Evolutionary conservation across 2,329 filamentous ascomycete genomes (phyloP), one percentile per base, ranked within the genome.

Genomic region (Juglanconis oblonga): DNA sequence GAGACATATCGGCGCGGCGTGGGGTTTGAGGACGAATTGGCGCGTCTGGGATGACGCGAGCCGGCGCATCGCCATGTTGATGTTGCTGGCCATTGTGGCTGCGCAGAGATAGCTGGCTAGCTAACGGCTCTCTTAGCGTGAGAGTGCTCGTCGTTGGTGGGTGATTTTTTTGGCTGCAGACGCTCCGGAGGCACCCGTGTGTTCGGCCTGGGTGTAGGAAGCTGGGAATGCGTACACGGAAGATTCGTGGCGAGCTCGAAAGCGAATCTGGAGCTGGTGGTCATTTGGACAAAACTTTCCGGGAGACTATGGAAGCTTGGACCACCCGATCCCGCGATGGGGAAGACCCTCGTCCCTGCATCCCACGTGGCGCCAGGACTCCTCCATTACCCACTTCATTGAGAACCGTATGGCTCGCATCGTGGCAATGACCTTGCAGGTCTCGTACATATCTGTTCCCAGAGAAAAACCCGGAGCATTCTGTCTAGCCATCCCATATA

Each of bases 1-100:
- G 45, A 66, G 66, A 62, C 62, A 55, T 40, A 52, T 47, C 7
- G 55, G 44, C 17, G 52, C 35, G 55, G 52, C 32, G 42, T 8
- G 10, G 40, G 63, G 17, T 31, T 58, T 53, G 58, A 59, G 35
- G 52, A 54, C 24, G 36, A 56, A 52, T 53, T 53, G 33, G 40
- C 45, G 57, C 24, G 42, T 17, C 13, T 56, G 58, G 29, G 58
- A 52, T 13, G 47, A 61, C 50, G 50, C 55, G 44, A 58, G 51
- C 50, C 58, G 52, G 47, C 52, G 54, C 38, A 63, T 42, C 40
- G 58, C 58, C 13, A 14, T 48, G 38, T 56, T 52, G 40, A 49
- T 33, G 51, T 31, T 54, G 51, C 54, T 61, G 52, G 61, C 58
- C 61, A 63, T 63, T 9, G 32, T 45, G 31, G 11, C 29, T 40